A percentile compares a stretch with the other conserved stretches of the same genome.
Conservation (phyloP, 2,329 filamentous ascomycete species). For the Aspergillus quadricinctus region DNA sequence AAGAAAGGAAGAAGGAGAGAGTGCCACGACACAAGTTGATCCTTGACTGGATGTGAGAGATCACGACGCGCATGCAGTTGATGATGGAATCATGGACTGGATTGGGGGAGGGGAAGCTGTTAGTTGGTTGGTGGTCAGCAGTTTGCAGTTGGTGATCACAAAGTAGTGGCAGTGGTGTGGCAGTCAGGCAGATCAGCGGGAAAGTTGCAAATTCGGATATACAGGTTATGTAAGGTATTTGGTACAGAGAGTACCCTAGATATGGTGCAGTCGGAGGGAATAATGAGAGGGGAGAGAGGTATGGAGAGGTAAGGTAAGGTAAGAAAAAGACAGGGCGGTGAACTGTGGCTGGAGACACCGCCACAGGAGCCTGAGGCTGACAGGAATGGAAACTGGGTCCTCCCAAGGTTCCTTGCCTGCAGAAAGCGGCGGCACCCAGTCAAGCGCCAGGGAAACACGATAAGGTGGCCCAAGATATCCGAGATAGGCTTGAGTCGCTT, state of each 20-base stretch:
- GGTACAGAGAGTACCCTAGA: no score
- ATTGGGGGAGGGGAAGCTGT: slow-evolving; percentile 24
- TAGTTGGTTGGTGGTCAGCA: neutral
- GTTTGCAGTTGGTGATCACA: neutral
- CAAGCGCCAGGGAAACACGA: neutral
- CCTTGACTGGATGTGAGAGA: slow-evolving; percentile 8
- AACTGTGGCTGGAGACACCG: slow-evolving; percentile 12
- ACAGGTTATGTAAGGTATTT: no score
- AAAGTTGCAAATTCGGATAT: neutral
- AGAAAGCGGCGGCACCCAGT: slow-evolving; percentile 13
- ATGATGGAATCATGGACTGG: slow-evolving; percentile 12
- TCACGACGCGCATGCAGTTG: slow-evolving; percentile 28
- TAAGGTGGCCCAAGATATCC: neutral
- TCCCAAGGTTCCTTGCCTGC: slow-evolving; percentile 16
- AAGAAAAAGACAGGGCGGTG: neutral
- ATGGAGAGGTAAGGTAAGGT: neutral
- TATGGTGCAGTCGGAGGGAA: no score
- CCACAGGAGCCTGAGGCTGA: slow-evolving; percentile 13
- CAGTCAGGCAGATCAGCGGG: slow-evolving; percentile 26
- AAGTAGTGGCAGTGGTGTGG: neutral
- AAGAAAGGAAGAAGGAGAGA: slow-evolving; percentile 10
- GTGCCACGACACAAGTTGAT: slow-evolving; percentile 17
- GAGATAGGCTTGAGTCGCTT: neutral
- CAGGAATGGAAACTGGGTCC: no score
- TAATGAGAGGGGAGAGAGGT: no score